phyloP scores from a whole-genome alignment of 2,329 filamentous ascomycete genomes.

The Trichoderma arundinaceum region DNA sequence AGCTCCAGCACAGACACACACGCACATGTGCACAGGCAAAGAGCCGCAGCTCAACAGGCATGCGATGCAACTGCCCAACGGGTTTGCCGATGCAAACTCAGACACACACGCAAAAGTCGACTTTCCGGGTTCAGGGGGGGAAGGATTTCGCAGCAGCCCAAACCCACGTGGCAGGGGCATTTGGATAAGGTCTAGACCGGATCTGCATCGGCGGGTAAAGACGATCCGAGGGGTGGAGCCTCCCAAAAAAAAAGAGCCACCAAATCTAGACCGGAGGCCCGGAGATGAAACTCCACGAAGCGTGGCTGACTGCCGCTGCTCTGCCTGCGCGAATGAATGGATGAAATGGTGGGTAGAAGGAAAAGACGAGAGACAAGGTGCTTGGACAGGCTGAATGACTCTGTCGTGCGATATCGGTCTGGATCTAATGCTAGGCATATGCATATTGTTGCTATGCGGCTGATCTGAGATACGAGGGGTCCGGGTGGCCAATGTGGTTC shows the following conservation, averaged over 20 bases:
- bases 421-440: background rate
- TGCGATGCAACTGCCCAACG: background rate
- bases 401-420: conserved; percentile 18
- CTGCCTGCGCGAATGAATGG: too few relatives aligned
- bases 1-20: conserved; percentile 2
- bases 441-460: conserved; percentile 4
- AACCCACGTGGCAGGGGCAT: conserved; percentile 5
- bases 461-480: conserved; percentile 13
- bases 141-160: too few relatives aligned
- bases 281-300: conserved; percentile 18
- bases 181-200: conserved; percentile 16
- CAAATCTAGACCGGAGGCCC: conserved; percentile 9
- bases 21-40: conserved; percentile 1
- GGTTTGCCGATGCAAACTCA: conserved; percentile 8
- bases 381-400: background rate
- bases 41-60: conserved; percentile 9
- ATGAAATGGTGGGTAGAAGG: background rate
- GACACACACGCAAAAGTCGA: background rate
- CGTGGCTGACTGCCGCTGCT: too few relatives aligned
- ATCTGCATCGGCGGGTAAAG: conserved; percentile 29
- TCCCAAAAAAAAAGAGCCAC: conserved; percentile 11
- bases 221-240: conserved; percentile 27
- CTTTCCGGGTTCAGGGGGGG: background rate
- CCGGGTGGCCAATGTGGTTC: background rate
- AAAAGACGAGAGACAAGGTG: background rate